A percentile compares a stretch with the other conserved stretches of the same genome.
These are phyloP conservation scores for Heterobasidion occidentale DNA, from an alignment of 1,284 basidiomycete genomes.

Conservation along the genomic window DNA sequence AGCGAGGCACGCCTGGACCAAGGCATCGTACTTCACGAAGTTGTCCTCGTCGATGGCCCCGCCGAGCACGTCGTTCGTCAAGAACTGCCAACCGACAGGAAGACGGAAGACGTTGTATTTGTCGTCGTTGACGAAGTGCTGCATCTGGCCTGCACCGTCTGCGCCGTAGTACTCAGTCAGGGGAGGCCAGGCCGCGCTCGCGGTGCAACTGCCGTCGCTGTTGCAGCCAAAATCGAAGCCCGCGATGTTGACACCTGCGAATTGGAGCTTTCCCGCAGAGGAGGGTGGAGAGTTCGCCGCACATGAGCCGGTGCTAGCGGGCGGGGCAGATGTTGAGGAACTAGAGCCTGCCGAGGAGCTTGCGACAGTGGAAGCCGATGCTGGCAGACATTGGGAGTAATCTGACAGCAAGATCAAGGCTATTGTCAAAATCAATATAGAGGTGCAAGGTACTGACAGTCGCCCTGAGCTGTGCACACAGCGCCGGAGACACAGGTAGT, in stretches of 20 bases:
- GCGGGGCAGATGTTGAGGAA: background rate
- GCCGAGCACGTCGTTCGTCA: constrained; percentile 29
- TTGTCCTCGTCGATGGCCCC: constrained; percentile 36
- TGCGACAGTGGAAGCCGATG: constrained; percentile 17
- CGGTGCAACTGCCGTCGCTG: constrained; percentile 31
- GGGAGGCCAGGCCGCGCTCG: constrained; percentile 34
- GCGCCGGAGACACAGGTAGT: constrained; percentile 31
- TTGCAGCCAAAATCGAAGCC: constrained; percentile 42
- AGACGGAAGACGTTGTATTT: constrained; percentile 44
- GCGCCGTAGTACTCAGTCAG: constrained; percentile 37
- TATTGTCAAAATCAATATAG: background rate
- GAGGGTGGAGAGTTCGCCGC: constrained; percentile 9
- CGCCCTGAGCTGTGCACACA: constrained; percentile 20
- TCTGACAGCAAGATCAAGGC: constrained; percentile 7
- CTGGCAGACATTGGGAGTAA: constrained; percentile 23
- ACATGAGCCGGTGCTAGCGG: constrained; percentile 5
- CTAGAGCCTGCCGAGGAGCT: constrained; percentile 4
- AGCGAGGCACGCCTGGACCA: constrained; percentile 38
- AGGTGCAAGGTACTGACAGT: constrained; percentile 12
- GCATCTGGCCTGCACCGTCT: constrained; percentile 45
- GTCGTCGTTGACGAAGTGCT: constrained; percentile 44
- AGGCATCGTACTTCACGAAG: constrained; percentile 40
- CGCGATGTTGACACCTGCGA: constrained; percentile 34
- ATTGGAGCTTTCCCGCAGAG: constrained; percentile 16
- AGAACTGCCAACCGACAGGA: constrained; percentile 51